A percentile compares a stretch with the other conserved stretches of the same genome.
Evolutionary conservation across 2,329 filamentous ascomycete genomes (phyloP).

Genomic region (Fonsecaea multimorphosa): DNA sequence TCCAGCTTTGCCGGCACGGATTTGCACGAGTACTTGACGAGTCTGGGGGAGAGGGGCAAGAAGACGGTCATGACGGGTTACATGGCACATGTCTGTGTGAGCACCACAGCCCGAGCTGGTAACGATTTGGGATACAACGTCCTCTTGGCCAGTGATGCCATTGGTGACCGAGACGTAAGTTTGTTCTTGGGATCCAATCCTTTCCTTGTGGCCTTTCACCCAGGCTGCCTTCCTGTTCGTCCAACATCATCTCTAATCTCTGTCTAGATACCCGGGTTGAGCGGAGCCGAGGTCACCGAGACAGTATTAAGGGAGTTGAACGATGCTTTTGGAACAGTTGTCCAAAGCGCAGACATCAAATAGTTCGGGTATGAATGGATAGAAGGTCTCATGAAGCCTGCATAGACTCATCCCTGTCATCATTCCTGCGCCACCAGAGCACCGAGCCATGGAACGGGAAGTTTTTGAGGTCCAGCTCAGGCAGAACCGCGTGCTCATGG

Average conservation of each 20-base stretch:
- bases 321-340: conserved; percentile 68
- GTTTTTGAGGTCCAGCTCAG: conserved; percentile 25
- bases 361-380: conserved; percentile 5
- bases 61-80: conserved; percentile 62
- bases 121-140: conserved; percentile 69
- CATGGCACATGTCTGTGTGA: conserved; percentile 68
- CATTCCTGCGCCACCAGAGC: conserved; percentile 26
- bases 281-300: conserved; percentile 60
- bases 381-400: not conserved
- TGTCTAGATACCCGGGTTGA: conserved; percentile 63
- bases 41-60: conserved; percentile 49
- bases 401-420: not conserved
- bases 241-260: not conserved
- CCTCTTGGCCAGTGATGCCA: conserved; percentile 64
- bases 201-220: not conserved
- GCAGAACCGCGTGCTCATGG: conserved; percentile 17
- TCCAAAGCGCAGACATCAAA: conserved; percentile 57
- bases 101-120: conserved; percentile 67
- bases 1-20: conserved; percentile 67
- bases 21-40: conserved; percentile 61
- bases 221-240: not conserved
- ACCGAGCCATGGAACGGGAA: conserved; percentile 29
- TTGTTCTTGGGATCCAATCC: not conserved
- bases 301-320: conserved; percentile 63
- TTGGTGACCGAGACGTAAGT: conserved; percentile 64